A percentile compares a stretch with the other conserved stretches of the same genome.
Evolutionary conservation across 768 basidiomycete species (phyloP).

Genomic region (Tylopilus felleus): DNA sequence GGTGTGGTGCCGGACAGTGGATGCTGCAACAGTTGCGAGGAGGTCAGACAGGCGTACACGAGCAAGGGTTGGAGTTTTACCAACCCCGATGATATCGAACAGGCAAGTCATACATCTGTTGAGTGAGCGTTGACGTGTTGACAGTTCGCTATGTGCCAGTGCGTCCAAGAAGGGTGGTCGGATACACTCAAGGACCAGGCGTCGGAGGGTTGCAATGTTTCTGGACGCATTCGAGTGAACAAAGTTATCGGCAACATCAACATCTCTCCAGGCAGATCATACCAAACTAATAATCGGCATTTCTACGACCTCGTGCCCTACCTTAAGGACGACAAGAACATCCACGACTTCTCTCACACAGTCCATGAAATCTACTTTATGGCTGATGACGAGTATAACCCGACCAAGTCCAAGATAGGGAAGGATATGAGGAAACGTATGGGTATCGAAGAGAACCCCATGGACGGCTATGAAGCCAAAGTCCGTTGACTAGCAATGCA

Average conservation of each 20-base stretch:
- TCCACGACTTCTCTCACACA: conserved; percentile 90
- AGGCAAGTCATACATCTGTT: conserved; percentile 50
- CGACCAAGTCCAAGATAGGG: conserved; percentile 58
- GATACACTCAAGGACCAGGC: conserved; percentile 91
- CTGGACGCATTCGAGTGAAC: conserved; percentile 90
- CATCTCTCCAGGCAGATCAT: conserved; percentile 92
- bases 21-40: conserved; percentile 96
- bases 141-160: conserved; percentile 46
- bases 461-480: conserved; percentile 62
- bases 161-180: conserved; percentile 90
- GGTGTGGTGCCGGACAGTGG: conserved; percentile 70
- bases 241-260: conserved; percentile 97
- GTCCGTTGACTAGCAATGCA: conserved; percentile 36
- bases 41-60: conserved; percentile 86
- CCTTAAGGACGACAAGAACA: conserved; percentile 80
- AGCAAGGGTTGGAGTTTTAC: conserved; percentile 94
- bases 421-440: conserved; percentile 66
- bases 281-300: conserved; percentile 78
- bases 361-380: conserved; percentile 77
- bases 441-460: conserved; percentile 71
- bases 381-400: conserved; percentile 80
- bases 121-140: background rate
- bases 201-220: conserved; percentile 91
- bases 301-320: conserved; percentile 93
- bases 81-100: conserved; percentile 88